Conservation (phyloP, 2,329 filamentous ascomycete species). For the Hypoxylon sp. region DNA sequence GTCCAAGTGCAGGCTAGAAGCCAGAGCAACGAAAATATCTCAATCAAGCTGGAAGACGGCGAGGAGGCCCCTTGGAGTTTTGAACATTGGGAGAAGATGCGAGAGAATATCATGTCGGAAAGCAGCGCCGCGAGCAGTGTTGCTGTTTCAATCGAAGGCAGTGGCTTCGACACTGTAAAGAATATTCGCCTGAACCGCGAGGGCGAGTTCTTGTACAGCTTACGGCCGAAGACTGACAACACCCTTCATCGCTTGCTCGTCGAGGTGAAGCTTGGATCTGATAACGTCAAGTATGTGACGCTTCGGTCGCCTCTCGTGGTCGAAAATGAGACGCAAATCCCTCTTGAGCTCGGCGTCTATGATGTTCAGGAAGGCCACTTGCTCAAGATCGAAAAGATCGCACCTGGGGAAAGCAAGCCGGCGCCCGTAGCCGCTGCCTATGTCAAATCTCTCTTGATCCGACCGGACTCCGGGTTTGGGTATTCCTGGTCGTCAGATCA, state of each 20-base stretch:
- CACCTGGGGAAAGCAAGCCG: slow-evolving; percentile 87
- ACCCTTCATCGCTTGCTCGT: slow-evolving; percentile 90
- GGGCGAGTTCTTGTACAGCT: slow-evolving; percentile 87
- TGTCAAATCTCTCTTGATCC: slow-evolving; percentile 84
- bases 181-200: slow-evolving; percentile 93
- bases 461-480: slow-evolving; percentile 94
- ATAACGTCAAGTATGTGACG: slow-evolving; percentile 98
- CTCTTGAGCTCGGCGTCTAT: slow-evolving; percentile 90
- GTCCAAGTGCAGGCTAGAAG: slow-evolving; percentile 83
- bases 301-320: slow-evolving; percentile 89
- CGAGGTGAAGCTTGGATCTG: slow-evolving; percentile 86
- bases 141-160: slow-evolving; percentile 85
- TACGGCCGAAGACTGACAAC: slow-evolving; percentile 85
- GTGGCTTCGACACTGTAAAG: slow-evolving; percentile 89
- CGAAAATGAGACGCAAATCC: slow-evolving; percentile 96
- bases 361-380: slow-evolving; percentile 87
- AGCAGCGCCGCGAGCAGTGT: slow-evolving; percentile 77
- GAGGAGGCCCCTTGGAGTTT: slow-evolving; percentile 96
- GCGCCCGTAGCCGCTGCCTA: slow-evolving; percentile 92
- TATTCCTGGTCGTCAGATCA: slow-evolving; percentile 93
- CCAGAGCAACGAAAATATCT: slow-evolving; percentile 70
- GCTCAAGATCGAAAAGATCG: slow-evolving; percentile 96
- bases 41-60: slow-evolving; percentile 82
- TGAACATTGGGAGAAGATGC: slow-evolving; percentile 94
- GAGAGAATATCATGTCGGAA: slow-evolving; percentile 89